A percentile compares a stretch with the other conserved stretches of the same genome.
Conservation (phyloP, 306 rosid species). For the Bauhinia variegata region DNA sequence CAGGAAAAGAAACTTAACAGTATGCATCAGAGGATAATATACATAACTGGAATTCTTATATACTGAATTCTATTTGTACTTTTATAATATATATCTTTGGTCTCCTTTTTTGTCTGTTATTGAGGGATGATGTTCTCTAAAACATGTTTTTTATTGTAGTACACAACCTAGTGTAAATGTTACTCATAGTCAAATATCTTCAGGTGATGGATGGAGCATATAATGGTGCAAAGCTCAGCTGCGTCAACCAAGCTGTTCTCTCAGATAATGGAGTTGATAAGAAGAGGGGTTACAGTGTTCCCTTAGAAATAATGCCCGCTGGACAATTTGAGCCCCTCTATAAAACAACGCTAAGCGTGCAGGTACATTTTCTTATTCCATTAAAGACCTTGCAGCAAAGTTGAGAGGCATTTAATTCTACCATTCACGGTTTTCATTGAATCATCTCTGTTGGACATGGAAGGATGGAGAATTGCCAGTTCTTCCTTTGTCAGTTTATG, state of each 20-base stretch:
- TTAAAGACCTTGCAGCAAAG: constrained; percentile 17
- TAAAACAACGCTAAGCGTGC: constrained; percentile 75
- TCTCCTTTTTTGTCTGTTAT: not conserved
- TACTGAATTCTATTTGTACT: constrained; percentile 9
- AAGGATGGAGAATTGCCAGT: constrained; percentile 97
- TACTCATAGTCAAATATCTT: constrained; percentile 18
- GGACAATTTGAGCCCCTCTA: constrained; percentile 96
- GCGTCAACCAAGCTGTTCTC: constrained; percentile 77
- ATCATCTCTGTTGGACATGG: constrained; percentile 37
- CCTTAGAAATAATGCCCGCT: constrained; percentile 85
- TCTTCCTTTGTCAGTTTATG: constrained; percentile 90
- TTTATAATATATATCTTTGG: constrained; percentile 6
- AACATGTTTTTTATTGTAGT: too few relatives aligned
- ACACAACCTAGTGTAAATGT: constrained; percentile 28
- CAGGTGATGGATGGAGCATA: constrained; percentile 92
- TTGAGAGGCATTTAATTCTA: not conserved
- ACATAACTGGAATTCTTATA: constrained; percentile 12
- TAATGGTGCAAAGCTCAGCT: constrained; percentile 67
- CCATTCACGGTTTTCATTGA: not conserved
- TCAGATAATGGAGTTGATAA: constrained; percentile 67
- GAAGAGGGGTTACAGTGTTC: constrained; percentile 61
- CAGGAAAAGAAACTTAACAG: not conserved
- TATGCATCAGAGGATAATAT: constrained; percentile 1
- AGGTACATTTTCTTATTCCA: constrained; percentile 50
- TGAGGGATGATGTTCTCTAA: constrained; percentile 2